Conservation (phyloP, 805 yeast species). For the Komagataella phaffii region DNA sequence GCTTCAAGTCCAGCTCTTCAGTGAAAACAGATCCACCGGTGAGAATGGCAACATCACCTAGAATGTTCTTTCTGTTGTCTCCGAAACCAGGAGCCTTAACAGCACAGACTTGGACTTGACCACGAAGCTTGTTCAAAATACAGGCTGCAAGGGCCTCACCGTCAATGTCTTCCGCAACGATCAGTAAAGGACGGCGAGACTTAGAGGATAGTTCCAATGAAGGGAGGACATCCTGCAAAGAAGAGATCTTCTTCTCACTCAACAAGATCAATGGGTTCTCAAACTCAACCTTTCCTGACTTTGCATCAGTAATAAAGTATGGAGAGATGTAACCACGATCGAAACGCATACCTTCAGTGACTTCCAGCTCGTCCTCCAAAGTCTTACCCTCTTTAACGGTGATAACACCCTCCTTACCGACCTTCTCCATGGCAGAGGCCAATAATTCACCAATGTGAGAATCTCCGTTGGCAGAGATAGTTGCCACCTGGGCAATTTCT, state of each 20-base stretch:
- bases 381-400: constrained; percentile 97
- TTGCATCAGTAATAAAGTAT: constrained; percentile 89
- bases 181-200: constrained; percentile 82
- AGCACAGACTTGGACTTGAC: constrained; percentile 94
- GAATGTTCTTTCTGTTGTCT: constrained; percentile 92
- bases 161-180: constrained; percentile 91
- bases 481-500: constrained; percentile 96
- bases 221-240: constrained; percentile 85
- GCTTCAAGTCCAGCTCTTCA: constrained; percentile 90
- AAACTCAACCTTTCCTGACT: constrained; percentile 85
- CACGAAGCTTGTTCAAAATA: constrained; percentile 91
- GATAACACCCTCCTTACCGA: constrained; percentile 97
- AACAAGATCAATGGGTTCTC: constrained; percentile 84
- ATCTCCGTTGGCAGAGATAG: constrained; percentile 96
- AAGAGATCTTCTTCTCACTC: constrained; percentile 84
- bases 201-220: constrained; percentile 88
- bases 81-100: constrained; percentile 99
- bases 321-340: constrained; percentile 97
- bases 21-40: constrained; percentile 90
- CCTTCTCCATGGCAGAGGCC: constrained; percentile 96
- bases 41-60: constrained; percentile 89
- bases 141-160: constrained; percentile 99
- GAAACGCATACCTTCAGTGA: constrained; percentile 96
- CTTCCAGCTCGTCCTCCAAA: constrained; percentile 89
- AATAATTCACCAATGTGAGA: constrained; percentile 79